Base-by-base conservation (phyloP, 768 basidiomycete species). In the Epithele typhae region DNA sequence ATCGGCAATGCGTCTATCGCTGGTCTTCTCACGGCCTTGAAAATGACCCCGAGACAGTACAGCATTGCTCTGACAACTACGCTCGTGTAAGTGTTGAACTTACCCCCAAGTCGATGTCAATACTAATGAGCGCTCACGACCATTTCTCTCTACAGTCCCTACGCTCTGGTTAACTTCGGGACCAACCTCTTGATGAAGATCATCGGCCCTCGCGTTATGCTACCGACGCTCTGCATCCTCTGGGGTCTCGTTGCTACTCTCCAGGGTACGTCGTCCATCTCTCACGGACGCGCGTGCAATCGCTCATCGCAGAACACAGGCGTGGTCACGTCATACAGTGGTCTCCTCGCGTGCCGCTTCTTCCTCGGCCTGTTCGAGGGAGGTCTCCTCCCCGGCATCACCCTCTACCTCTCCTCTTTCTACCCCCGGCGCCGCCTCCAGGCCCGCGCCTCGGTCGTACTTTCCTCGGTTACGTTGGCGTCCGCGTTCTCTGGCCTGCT, bases 401-500 rank as follows among this genome's bases (percentile, higher is more conserved):
- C 48, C 37, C 53, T 64, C 15, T 64, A 64, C 18, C 50, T 66
- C 6, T 46, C 61, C 0, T 48, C 35, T 1, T 65, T 66, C 52
- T 66, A 65, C 48, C 59, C 59, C 21, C 51, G 56, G 19, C 45
- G 56, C 15, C 49, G 45, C 40, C 53, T 64, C 24, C 56, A 67
- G 25, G 2, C 2, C 23, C 54, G 53, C 8, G 45, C 68, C 46
- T 54, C 66, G 19, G 38, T 74, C 24, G 71, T 76, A 62, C 73
- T 72, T 57, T 63, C 64, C 4, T 64, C 70, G 5, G 66, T 70
- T 9, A 71, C 72, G 0, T 66, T 79, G 6, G 74, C 81, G 0
- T 78, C 79, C 1, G 75, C 78, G 0, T 82, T 83, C 54, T 82
- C 81, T 4, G 84, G 84, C 34, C 62, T 86, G 8, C 68, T 87